A percentile compares a stretch with the other conserved stretches of the same genome.
Evolutionary conservation across 202 grass and related monocot species (phyloP).

Genomic region (Setaria italica): DNA sequence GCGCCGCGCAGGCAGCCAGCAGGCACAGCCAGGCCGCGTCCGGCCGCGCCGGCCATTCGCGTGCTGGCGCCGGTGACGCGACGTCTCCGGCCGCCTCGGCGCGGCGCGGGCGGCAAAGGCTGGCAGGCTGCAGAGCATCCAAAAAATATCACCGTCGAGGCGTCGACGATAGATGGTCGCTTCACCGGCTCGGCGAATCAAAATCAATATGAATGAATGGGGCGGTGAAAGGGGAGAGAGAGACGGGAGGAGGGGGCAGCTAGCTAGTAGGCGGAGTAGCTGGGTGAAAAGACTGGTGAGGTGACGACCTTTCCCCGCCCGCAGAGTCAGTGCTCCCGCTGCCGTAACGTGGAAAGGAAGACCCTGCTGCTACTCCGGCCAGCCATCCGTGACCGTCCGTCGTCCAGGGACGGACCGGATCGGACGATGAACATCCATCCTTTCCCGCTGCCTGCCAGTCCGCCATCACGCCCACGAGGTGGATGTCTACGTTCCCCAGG

Average conservation of each 20-base stretch:
- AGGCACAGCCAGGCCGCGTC: no score
- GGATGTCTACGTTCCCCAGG: constrained; percentile 57
- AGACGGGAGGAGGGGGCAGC: background rate
- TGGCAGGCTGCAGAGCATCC: background rate
- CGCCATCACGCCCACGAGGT: constrained; percentile 78
- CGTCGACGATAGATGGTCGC: background rate
- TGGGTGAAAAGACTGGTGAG: constrained; percentile 54
- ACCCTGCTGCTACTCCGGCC: no score
- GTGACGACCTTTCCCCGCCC: constrained; percentile 41
- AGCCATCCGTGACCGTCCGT: no score
- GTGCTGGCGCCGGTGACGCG: background rate
- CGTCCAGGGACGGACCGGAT: no score
- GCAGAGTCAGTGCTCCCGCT: background rate
- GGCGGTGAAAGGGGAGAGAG: no score
- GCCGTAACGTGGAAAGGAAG: constrained; percentile 28
- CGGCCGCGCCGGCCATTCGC: background rate
- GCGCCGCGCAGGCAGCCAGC: no score
- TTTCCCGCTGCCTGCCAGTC: constrained; percentile 1
- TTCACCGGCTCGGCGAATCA: background rate
- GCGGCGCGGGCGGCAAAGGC: background rate
- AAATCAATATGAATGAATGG: background rate
- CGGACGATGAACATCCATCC: background rate
- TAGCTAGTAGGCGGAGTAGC: background rate
- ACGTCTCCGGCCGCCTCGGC: background rate
- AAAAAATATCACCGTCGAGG: background rate